Base-by-base conservation (phyloP, 1,284 basidiomycete genomes). In the Rhodotorula mucilaginosa region DNA sequence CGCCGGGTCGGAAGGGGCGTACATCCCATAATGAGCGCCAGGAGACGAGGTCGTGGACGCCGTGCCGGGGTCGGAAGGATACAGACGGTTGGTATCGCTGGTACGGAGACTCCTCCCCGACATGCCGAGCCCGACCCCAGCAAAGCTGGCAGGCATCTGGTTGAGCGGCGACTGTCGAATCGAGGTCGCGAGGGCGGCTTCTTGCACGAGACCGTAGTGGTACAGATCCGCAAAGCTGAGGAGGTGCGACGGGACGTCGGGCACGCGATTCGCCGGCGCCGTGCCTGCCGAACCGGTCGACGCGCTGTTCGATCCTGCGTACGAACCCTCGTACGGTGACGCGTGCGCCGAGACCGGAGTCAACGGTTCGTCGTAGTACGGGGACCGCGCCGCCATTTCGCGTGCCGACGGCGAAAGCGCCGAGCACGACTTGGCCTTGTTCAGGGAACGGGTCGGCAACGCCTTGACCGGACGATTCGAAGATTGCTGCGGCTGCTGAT, bases 161-260 rank as follows among this genome's bases (percentile, higher is more conserved):
- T 61, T 39, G 64, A 60, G 51, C 4, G 61, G 64, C 46, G 62
- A 68, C 70, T 76, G 70, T 56, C 57, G 39, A 31, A 48, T 72
- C 71, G 34, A 64, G 57, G 19, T 64, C 68, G 61, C 72, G 31
- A 65, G 48, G 3, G 31, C 26, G 8, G 63, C 61, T 8, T 72
- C 74, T 44, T 57, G 62, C 47, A 67, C 60, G 31, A 76, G 59
- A 10, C 72, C 76, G 49, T 73, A 59, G 68, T 73, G 73, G 72
- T 77, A 74, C 49, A 77, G 74, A 52, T 76, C 76, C 46, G 71
- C 63, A 46, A 76, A 77, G 65, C 71, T 74, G 64, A 78, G 75
- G 18, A 74, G 76, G 67, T 56, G n/a, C 13, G 26, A 13, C 13
- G 54, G 13, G 4, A 26, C 26, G 2, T 15, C 54, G 12, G 26